phyloP scores from a whole-genome alignment of 352 stramenopile species.

The Pythium insidiosum region DNA sequence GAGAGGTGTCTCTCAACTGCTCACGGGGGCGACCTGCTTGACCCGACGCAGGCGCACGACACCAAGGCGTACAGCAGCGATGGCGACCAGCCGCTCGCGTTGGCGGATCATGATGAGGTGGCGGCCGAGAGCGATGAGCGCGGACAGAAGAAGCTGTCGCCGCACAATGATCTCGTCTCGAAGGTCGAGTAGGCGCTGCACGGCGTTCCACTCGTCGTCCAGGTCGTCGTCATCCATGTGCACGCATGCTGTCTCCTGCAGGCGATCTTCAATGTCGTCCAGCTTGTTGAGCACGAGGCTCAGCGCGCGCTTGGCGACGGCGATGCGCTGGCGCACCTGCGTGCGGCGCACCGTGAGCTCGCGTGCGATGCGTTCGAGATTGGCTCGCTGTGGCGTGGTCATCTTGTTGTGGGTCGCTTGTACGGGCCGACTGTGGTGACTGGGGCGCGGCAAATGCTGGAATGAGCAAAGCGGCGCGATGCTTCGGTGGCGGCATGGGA shows the following conservation, averaged over 20 bases:
- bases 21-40: constrained; percentile 13
- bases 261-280: constrained; percentile 10
- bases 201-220: constrained; percentile 11
- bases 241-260: constrained; percentile 12
- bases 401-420: constrained; percentile 1
- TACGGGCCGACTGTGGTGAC: neutral
- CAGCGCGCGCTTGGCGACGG: constrained; percentile 14
- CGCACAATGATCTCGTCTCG: constrained; percentile 10
- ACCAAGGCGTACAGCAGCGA: constrained; percentile 8
- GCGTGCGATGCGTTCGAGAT: constrained; percentile 14
- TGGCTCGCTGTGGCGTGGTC: constrained; percentile 3
- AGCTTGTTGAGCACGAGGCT: constrained; percentile 4
- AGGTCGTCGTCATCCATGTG: constrained; percentile 15
- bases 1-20: no score
- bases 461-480: no score
- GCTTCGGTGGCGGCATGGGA: no score
- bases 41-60: constrained; percentile 11
- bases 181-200: constrained; percentile 10
- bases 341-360: constrained; percentile 10
- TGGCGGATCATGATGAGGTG: constrained; percentile 15
- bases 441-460: neutral
- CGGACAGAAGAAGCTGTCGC: constrained; percentile 13
- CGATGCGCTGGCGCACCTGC: constrained; percentile 12
- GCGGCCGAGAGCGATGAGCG: constrained; percentile 9
- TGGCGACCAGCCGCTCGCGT: constrained; percentile 10